Conservation (phyloP, 306 rosid species). For the Vigna reflexopilosa region DNA sequence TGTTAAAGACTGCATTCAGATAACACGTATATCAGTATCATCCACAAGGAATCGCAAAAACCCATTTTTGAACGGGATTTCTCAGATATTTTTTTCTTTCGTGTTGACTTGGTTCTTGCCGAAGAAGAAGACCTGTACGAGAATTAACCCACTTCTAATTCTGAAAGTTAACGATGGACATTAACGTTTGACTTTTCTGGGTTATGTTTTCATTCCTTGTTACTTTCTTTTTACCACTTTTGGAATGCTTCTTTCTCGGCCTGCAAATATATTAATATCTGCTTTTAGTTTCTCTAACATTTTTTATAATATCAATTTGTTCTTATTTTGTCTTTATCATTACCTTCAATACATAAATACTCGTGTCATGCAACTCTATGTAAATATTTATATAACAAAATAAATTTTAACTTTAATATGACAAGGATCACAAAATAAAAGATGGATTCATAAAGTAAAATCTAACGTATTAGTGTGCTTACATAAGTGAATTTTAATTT, state of each 20-base stretch:
- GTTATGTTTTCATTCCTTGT: neutral
- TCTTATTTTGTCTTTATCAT: neutral
- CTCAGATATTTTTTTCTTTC: neutral
- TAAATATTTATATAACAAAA: neutral
- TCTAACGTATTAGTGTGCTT: too few species aligned
- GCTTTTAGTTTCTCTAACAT: neutral
- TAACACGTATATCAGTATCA: slow-evolving; percentile 5
- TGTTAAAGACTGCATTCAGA: slow-evolving; percentile 4
- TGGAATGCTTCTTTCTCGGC: neutral
- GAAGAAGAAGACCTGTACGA: neutral
- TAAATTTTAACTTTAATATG: too few species aligned
- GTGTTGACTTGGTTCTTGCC: slow-evolving; percentile 23
- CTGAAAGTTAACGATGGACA: neutral
- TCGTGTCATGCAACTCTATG: neutral
- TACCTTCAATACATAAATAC: neutral
- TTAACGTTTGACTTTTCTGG: neutral
- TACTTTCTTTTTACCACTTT: neutral
- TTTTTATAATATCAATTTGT: neutral
- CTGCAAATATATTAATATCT: neutral
- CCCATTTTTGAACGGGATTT: neutral
- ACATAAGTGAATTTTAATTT: too few species aligned
- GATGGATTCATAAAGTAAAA: too few species aligned
- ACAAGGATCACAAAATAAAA: too few species aligned
- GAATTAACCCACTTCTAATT: neutral
- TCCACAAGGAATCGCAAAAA: neutral